phyloP scores from a whole-genome alignment of 352 stramenopile species.

The Pythium volutum region DNA sequence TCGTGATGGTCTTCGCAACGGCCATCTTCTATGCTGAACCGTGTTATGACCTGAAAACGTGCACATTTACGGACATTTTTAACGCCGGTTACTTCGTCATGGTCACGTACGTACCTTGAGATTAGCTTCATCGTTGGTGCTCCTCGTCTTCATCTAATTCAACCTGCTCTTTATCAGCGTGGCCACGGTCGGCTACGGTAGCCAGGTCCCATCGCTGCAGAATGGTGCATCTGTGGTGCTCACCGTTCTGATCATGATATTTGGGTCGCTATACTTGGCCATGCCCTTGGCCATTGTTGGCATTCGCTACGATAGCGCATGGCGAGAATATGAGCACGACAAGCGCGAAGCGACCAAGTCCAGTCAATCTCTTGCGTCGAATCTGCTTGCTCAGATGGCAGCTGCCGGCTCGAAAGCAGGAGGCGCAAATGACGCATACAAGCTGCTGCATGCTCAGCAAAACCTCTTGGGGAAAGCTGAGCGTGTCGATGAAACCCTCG shows the following conservation, averaged over 20 bases:
- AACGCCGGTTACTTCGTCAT: slow-evolving; percentile 84
- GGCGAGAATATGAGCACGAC: slow-evolving; percentile 49
- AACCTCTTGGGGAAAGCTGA: background rate
- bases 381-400: slow-evolving; percentile 5
- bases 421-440: background rate
- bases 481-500: slow-evolving; percentile 25
- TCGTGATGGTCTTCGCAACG: slow-evolving; percentile 74
- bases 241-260: slow-evolving; percentile 67
- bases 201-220: slow-evolving; percentile 56
- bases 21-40: slow-evolving; percentile 75
- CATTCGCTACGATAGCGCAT: slow-evolving; percentile 44
- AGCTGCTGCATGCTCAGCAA: background rate
- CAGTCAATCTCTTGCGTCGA: slow-evolving; percentile 32
- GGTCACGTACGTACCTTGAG: slow-evolving; percentile 51
- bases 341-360: slow-evolving; percentile 59
- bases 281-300: slow-evolving; percentile 80
- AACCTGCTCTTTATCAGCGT: slow-evolving; percentile 39
- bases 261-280: slow-evolving; percentile 71
- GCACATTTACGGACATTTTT: slow-evolving; percentile 82
- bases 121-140: background rate
- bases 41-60: slow-evolving; percentile 75
- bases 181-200: slow-evolving; percentile 73
- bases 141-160: background rate
- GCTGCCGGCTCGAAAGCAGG: slow-evolving; percentile 27
- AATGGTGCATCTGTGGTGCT: slow-evolving; percentile 56